Evolutionary conservation across 345 rosid species (phyloP), one percentile per base, ranked within the genome.

Genomic region (Salix viminalis): DNA sequence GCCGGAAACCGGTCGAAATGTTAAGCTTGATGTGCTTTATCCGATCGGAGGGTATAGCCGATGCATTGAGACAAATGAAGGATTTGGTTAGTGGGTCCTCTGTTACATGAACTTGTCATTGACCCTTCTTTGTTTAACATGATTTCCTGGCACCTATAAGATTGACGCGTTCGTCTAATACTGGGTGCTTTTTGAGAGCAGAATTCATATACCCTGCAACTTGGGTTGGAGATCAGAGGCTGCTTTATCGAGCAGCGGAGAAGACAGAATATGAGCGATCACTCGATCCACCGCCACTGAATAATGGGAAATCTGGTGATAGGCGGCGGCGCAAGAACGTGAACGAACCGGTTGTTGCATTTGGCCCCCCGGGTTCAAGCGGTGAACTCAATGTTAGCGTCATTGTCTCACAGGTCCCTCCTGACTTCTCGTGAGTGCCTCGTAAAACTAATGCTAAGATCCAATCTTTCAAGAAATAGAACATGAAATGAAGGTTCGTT

Each of bases 351-450:
- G 82, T 83, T 54, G 86, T 85, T 50, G 97, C 98, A 58, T 96
- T 92, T 75, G 98, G 96, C 46, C 99, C 97, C 0, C 98, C 98
- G 5, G 92, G 94, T 65, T 92, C 98, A 16, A 89, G 74, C 39
- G 96, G 98, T 0, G 97, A 96, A 91, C 94, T 91, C 77, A 96
- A 96, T 18, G 94, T 96, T 30, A 92, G 98, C 70, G 94, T 91
- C 77, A 89, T 96, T 21, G 97, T 89, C 74, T 93, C 99, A 10
- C 86, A 87, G 6, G 93, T 92, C 71, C 87, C 94, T 21, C 87
- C 78, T 0, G 87, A 86, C 77, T 91, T 95, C 91, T 88, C 91
- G 99, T 93, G 79, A 90, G 98, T 84, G 26, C n/a, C 58, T 52
- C 2, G 23, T 36, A 52, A 1, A 52, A 52, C n/a, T 19, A n/a